Base-by-base conservation (phyloP, 2,329 filamentous ascomycete genomes). In the Sporothrix inflata region DNA sequence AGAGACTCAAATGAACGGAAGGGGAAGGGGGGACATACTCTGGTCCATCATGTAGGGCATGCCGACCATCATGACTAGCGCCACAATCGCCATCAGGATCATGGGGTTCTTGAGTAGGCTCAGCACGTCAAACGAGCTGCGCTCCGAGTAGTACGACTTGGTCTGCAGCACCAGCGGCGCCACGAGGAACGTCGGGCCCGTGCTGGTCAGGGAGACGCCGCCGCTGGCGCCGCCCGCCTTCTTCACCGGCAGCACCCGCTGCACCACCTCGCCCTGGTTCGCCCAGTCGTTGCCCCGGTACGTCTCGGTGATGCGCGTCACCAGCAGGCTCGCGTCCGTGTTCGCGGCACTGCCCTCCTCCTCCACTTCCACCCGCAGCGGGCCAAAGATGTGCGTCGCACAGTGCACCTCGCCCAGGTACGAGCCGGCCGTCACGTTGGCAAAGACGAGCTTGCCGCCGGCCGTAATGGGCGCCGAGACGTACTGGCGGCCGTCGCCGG, bases 21-120 rank as follows among this genome's bases (percentile, higher is more conserved):
- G 40, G 49, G 51, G 9, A 11, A 61, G 70, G 42, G 70, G 45
- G 49, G 7, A 88, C 93, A 75, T 89, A 98, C 94, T 97, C 80
- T 96, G 98, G 69, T 98, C 94, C 84, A 98, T 90, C 71, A 99
- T 82, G 82, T 98, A 96, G 16, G 96, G 96, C 92, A 98, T 93
- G 76, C 94, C 94, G 77, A 98, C 87, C 75, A 97, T 94, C 76
- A 98, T 85, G 5, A 84, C 90, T 84, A 98, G 89, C 74, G 91
- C 94, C 51, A 96, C 90, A 45, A 97, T 82, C 4, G 92, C 94
- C 85, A 99, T 91, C 74, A 99, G 87, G 75, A 98, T 98, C 94
- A 98, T 98, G 3, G 96, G 96, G 79, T 93, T 97, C 85, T 96
- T 96, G 77, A 98, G 85, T 71, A 98, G 90, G 73, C 88, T 89